phyloP scores from a whole-genome alignment of 306 rosid species.

The Sophora flavescens region DNA sequence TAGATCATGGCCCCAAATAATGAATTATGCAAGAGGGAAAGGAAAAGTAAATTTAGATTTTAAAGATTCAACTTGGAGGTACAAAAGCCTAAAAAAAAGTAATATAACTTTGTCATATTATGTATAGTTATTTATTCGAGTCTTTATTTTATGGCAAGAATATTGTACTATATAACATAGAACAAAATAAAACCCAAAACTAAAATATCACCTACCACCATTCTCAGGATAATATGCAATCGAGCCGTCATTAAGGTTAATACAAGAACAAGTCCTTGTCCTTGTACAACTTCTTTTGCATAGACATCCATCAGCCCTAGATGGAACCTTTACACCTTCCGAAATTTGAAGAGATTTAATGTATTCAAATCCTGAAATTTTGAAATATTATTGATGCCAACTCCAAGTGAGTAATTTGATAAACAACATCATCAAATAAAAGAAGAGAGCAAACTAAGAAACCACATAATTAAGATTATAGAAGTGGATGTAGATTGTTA shows the following conservation, averaged over 20 bases:
- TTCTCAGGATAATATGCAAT: neutral
- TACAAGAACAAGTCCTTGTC: conserved; percentile 1
- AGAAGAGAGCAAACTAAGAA: neutral
- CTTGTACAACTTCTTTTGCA: conserved; percentile 23
- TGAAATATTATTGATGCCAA: neutral
- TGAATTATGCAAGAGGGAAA: neutral
- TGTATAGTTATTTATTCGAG: neutral
- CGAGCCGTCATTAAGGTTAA: neutral
- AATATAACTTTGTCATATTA: neutral
- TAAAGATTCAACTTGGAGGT: neutral
- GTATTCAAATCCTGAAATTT: conserved; percentile 33
- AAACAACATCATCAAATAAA: neutral
- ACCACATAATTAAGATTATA: neutral
- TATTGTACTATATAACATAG: neutral
- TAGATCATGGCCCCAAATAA: neutral
- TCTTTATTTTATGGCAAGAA: too few relatives aligned
- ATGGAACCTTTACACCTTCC: neutral
- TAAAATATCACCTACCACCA: conserved; percentile 23
- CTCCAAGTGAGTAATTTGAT: neutral
- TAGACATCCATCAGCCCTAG: neutral
- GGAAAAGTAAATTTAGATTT: neutral
- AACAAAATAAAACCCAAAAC: neutral
- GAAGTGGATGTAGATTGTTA: neutral
- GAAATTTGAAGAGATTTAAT: neutral
- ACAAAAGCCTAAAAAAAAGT: neutral